Base-by-base conservation (phyloP, 129 eudicot species). In the Calendula officinalis region DNA sequence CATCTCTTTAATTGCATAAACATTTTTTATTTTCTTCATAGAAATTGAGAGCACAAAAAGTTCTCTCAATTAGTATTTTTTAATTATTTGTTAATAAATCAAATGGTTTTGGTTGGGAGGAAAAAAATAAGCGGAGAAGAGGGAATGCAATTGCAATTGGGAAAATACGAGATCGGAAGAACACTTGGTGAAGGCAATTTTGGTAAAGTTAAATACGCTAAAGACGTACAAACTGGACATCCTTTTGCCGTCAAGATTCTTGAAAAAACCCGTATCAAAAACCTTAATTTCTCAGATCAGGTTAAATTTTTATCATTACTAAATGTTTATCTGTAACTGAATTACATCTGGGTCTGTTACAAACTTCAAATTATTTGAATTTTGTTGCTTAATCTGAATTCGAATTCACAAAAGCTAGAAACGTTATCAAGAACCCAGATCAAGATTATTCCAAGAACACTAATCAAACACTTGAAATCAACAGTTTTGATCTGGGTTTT, bases 161-260 rank as follows among this genome's bases (percentile, higher is more conserved):
- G 96, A 43, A 91, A 88, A 72, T 91, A 91, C 78, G 94, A 84
- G 70, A 38, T 91, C 51, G 98, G 98, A 12, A 84, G 80, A 68
- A 87, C 94, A 12, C 77, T 91, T 0, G 98, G 98, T 10, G 96
- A 88, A 61, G 98, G 98, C 37, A 91, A 87, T 61, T 91, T 91
- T 38, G 96, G 96, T 0, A 91, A 91, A 69, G 98, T 91, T 12
- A 91, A 91, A 58, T 85, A 30, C 68, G 98, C 98, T 14, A 74
- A 45, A 65, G 80, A 87, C 65, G 8, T 87, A 6, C 70, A 84
- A 38, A 66, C 98, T 5, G 96, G 96, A 2, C 79, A 62, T 43
- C 62, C 89, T 3, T 87, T 91, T 59, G 98, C 98, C 60, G 83
- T 91, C 60, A 91, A 91, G 60, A 85, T 91, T 49, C 71, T 91